phyloP scores from a whole-genome alignment of 2,329 filamentous ascomycete genomes.

The Nemania sp. region DNA sequence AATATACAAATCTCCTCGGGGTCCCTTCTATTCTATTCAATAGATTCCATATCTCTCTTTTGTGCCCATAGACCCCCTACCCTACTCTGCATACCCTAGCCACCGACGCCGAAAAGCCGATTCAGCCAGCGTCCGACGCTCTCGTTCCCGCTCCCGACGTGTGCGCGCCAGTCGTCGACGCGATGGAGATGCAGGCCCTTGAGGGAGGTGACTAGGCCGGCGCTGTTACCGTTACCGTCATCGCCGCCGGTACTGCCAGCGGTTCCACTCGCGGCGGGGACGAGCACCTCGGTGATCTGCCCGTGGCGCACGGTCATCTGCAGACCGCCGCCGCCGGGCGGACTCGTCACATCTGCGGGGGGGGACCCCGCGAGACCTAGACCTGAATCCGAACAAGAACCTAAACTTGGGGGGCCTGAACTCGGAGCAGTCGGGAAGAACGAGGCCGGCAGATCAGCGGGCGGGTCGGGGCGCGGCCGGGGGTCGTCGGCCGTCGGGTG shows the following conservation, averaged over 20 bases:
- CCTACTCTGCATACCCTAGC: background rate
- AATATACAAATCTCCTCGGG: background rate
- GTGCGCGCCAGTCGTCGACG: conserved; percentile 37
- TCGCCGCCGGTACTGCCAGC: too few relatives aligned
- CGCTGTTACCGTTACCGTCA: too few relatives aligned
- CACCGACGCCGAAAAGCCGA: conserved; percentile 32
- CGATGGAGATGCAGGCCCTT: conserved; percentile 32
- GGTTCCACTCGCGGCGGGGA: background rate
- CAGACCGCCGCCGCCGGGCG: conserved; percentile 15
- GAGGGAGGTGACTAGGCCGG: conserved; percentile 16
- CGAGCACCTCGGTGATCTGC: conserved; percentile 37
- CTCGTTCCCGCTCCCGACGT: conserved; percentile 20
- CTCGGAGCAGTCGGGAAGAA: conserved; percentile 42
- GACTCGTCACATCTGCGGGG: background rate
- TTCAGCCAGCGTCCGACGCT: conserved; percentile 39
- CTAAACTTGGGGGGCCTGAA: background rate
- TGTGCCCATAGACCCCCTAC: background rate
- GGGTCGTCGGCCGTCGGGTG: conserved; percentile 63
- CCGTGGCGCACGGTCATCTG: conserved; percentile 47
- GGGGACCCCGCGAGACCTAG: too few relatives aligned
- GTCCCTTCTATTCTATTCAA: background rate
- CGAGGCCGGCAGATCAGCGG: conserved; percentile 49
- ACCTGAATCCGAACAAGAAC: too few relatives aligned
- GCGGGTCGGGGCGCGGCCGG: conserved; percentile 52
- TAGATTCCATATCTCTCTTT: background rate